These are phyloP conservation scores for Cicer chorassanicum DNA, from an alignment of 306 rosid species.

Conservation along the genomic window DNA sequence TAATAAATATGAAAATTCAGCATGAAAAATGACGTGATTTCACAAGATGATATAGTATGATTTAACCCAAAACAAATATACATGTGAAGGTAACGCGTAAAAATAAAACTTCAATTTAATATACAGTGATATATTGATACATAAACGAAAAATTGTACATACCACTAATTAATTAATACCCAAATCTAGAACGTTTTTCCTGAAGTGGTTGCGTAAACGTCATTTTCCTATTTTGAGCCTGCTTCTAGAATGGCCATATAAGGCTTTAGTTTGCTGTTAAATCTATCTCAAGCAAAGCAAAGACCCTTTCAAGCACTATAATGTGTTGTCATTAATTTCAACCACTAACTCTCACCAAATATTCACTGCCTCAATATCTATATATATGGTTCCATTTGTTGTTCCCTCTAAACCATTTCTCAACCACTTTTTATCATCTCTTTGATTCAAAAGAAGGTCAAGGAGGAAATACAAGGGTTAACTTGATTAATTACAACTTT, in stretches of 20 bases:
- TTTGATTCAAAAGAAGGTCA: not conserved
- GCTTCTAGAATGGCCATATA: constrained; percentile 27
- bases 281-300: constrained; percentile 13
- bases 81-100: too few species aligned
- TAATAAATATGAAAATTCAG: too few species aligned
- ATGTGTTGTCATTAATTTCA: constrained; percentile 41
- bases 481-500: not conserved
- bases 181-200: constrained; percentile 34
- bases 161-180: not conserved
- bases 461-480: not conserved
- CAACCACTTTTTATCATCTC: not conserved
- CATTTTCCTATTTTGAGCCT: constrained; percentile 16
- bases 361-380: not conserved
- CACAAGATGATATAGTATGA: too few species aligned
- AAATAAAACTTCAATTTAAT: too few species aligned
- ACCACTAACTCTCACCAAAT: constrained; percentile 40
- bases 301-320: constrained; percentile 46
- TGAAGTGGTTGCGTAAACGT: constrained; percentile 29
- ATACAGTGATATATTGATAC: too few species aligned
- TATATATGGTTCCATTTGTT: not conserved
- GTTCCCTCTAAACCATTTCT: not conserved
- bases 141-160: not conserved
- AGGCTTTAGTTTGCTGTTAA: constrained; percentile 8
- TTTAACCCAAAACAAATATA: too few species aligned
- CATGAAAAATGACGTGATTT: too few species aligned